Percentiles rank a stretch among this genome's conserved stretches.
These are phyloP conservation scores for Boletus rex-veris DNA, from an alignment of 768 basidiomycete genomes.

Conservation along the genomic window DNA sequence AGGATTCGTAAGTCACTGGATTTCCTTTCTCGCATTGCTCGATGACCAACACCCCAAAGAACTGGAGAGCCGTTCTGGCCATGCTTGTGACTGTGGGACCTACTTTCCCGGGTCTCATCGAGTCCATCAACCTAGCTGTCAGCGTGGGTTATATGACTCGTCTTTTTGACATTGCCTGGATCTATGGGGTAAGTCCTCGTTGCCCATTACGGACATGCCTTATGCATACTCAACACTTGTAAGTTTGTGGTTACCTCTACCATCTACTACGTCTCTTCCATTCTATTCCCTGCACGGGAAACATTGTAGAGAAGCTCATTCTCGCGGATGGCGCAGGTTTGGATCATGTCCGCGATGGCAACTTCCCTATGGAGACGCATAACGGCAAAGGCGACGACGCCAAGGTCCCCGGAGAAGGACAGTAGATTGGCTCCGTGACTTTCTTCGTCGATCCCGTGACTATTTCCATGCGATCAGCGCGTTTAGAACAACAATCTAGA, in stretches of 20 bases:
- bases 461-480: neutral
- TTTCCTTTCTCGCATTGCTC: neutral
- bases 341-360: neutral
- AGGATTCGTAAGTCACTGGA: conserved; percentile 57
- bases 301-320: conserved; percentile 27
- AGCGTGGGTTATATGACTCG: conserved; percentile 53
- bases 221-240: neutral
- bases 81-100: conserved; percentile 67
- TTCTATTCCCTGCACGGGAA: conserved; percentile 23
- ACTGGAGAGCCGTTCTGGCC: conserved; percentile 77
- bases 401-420: conserved; percentile 1
- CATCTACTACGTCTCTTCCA: conserved; percentile 27
- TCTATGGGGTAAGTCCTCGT: conserved; percentile 59
- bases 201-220: neutral
- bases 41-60: conserved; percentile 40
- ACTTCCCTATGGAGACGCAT: neutral
- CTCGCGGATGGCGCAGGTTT: conserved; percentile 14
- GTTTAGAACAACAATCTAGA: neutral
- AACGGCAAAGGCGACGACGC: neutral
- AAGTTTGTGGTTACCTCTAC: conserved; percentile 25
- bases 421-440: conserved; percentile 4
- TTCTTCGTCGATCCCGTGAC: conserved; percentile 8
- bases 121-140: conserved; percentile 66
- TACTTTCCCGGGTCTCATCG: conserved; percentile 72
- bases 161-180: conserved; percentile 71